phyloP scores from a whole-genome alignment of 352 stramenopile species.

The Phytophthora sojae region DNA sequence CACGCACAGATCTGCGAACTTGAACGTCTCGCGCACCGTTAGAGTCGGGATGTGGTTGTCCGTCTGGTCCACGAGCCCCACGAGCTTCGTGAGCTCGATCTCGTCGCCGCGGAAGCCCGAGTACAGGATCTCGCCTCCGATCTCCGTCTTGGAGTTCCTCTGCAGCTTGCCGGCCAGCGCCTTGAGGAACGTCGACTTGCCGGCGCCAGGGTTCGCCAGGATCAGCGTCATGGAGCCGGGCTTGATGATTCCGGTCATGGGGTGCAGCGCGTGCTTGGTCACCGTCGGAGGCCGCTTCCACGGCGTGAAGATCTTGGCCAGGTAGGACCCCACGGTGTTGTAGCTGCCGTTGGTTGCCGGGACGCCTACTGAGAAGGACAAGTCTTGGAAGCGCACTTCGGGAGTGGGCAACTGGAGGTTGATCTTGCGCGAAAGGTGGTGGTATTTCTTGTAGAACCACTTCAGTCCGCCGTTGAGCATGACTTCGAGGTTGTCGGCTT shows the following conservation, averaged over 20 bases:
- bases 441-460: constrained; percentile 80
- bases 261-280: constrained; percentile 65
- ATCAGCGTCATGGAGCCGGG: constrained; percentile 64
- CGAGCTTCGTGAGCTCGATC: constrained; percentile 74
- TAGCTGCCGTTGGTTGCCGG: constrained; percentile 48
- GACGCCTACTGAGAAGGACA: constrained; percentile 64
- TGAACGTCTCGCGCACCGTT: constrained; percentile 39
- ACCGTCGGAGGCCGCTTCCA: constrained; percentile 56
- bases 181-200: constrained; percentile 86
- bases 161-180: constrained; percentile 69
- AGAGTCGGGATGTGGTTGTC: constrained; percentile 42
- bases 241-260: constrained; percentile 90
- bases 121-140: constrained; percentile 76
- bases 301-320: constrained; percentile 56
- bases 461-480: constrained; percentile 71
- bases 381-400: constrained; percentile 73
- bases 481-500: constrained; percentile 56
- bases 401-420: constrained; percentile 64
- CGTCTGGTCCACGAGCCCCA: constrained; percentile 59
- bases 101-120: constrained; percentile 58
- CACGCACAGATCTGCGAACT: constrained; percentile 39
- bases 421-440: constrained; percentile 63
- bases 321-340: constrained; percentile 62
- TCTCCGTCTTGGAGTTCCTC: constrained; percentile 47
- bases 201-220: constrained; percentile 72